Conservation (phyloP, 306 rosid species). For the Trifolium subterraneum region DNA sequence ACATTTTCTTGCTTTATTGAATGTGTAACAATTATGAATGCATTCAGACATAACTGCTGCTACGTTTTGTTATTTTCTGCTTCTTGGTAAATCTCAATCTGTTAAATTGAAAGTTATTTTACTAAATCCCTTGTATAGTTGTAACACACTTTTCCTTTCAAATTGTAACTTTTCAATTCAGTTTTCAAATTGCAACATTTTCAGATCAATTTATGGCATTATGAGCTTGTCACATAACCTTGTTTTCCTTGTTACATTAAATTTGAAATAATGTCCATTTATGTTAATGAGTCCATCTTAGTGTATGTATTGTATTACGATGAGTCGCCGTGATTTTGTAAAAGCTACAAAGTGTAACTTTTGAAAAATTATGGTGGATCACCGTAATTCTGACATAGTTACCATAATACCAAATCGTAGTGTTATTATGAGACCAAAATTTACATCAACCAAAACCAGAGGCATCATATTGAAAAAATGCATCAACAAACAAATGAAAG, state of each 20-base stretch:
- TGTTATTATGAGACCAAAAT: background rate
- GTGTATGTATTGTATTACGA: no score
- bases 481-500: background rate
- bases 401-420: no score
- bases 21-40: background rate
- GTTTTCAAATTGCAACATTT: no score
- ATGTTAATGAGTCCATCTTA: constrained; percentile 6
- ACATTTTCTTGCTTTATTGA: no score
- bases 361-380: no score
- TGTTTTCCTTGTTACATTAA: background rate
- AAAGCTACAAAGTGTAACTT: no score
- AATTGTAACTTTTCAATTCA: no score
- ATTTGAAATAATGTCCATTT: constrained; percentile 25
- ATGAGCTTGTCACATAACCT: constrained; percentile 6
- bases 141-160: background rate
- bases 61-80: background rate
- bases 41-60: background rate
- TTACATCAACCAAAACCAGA: constrained; percentile 8
- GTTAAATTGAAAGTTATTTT: no score
- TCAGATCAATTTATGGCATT: no score
- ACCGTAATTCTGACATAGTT: no score
- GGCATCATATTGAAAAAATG: background rate
- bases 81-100: background rate
- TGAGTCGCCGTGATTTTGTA: no score
- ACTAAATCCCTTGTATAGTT: no score